A percentile compares a stretch with the other conserved stretches of the same genome.
Evolutionary conservation across 306 rosid species (phyloP).

Genomic region (Medicago ruthenica): DNA sequence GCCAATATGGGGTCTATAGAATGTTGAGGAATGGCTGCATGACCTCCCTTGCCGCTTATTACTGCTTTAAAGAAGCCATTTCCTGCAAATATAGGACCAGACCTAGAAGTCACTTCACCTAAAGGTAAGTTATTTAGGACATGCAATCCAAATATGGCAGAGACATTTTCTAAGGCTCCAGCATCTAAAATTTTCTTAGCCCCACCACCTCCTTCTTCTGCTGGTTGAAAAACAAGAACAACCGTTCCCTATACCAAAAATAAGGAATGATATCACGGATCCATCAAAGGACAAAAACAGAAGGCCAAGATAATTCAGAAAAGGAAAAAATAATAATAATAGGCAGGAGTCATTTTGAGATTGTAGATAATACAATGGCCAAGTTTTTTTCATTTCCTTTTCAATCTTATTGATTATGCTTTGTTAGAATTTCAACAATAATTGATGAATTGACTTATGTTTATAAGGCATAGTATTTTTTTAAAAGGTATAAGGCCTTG

Average conservation of each 20-base stretch:
- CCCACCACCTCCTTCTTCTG: slow-evolving; percentile 93
- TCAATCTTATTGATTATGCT: background rate
- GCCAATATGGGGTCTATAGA: slow-evolving; percentile 87
- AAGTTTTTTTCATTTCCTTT: background rate
- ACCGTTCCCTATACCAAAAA: slow-evolving; percentile 73
- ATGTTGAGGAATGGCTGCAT: slow-evolving; percentile 88
- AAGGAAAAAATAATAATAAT: background rate
- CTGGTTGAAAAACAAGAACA: slow-evolving; percentile 93
- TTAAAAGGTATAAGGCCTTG: no score
- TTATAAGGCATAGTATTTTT: background rate
- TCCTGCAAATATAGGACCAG: slow-evolving; percentile 78
- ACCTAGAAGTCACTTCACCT: slow-evolving; percentile 65
- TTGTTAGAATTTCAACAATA: background rate
- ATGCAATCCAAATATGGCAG: slow-evolving; percentile 83
- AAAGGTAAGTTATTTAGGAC: slow-evolving; percentile 38
- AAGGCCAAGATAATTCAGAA: no score
- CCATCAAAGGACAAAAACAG: background rate
- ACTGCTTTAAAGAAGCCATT: slow-evolving; percentile 79
- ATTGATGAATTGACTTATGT: background rate
- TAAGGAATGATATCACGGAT: slow-evolving; percentile 34
- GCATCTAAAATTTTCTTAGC: slow-evolving; percentile 73
- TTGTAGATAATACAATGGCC: background rate
- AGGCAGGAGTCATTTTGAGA: background rate
- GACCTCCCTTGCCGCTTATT: slow-evolving; percentile 89
- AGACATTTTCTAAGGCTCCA: slow-evolving; percentile 64